Base-by-base conservation (phyloP, 768 basidiomycete species). In the Suillus weaverae region DNA sequence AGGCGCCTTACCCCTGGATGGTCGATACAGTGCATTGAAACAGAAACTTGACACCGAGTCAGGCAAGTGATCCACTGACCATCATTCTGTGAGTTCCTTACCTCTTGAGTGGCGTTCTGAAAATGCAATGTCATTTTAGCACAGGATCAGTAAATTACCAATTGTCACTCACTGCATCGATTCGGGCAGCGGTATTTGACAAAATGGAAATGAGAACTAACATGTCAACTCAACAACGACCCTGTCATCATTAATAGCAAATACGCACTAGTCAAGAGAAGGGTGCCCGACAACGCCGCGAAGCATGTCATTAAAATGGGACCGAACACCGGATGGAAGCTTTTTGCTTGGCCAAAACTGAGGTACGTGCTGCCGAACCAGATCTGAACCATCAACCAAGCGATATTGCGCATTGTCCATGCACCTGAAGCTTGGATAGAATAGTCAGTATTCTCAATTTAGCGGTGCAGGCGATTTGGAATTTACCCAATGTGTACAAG, bases 11-110 rank as follows among this genome's bases (percentile, higher is more conserved):
- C 92, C 93, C 92, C 83, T 96, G 92, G 59, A 97, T 90, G 0
- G 95, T 97, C 41, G 86, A 81, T 63, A 97, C 90, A 8, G 92
- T 85, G 69, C 86, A 89, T 76, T 97, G 95, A 78, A 93, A 97
- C 14, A 96, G 77, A 76, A 94, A 91, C 89, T 95, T 70, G 4
- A 63, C 13, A 46, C n/a, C 56, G 38, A 44, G 60, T 77, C 53
- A 76, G 68, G 20, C n/a, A 55, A 32, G 18, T 51, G 30, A 57
- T 63, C 59, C 13, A 26, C 3, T 18, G 26, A 57, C 38, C 18
- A 43, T 41, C 10, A 57, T 53, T 33, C 33, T 57, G 30, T 48
- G 16, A 51, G 22, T 8, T 35, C 30, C 68, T 10, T 62, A 86
- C 86, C 80, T 89, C 88, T 73, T 85, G 81, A 59, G 81, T 85